Evolutionary conservation across 208 protist genomes (phyloP).

Genomic region (Entamoeba invadens): DNA sequence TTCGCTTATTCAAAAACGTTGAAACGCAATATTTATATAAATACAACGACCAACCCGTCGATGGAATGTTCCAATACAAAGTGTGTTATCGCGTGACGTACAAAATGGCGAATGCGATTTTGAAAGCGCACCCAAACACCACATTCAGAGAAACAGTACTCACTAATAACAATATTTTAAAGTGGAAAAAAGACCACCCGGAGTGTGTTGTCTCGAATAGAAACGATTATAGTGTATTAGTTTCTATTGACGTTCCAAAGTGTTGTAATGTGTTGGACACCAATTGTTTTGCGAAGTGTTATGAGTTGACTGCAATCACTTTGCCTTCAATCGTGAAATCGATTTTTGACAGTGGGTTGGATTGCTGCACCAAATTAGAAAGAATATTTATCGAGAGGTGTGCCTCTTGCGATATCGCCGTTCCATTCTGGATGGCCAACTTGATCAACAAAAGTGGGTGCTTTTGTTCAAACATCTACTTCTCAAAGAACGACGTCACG

Average conservation of each 20-base stretch:
- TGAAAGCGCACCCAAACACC: not conserved
- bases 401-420: not conserved
- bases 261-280: not conserved
- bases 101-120: not conserved
- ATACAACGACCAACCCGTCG: not conserved
- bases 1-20: not conserved
- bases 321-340: not conserved
- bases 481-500: not conserved
- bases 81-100: not conserved
- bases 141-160: not conserved
- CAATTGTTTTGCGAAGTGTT: not conserved
- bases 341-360: not conserved
- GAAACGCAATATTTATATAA: not conserved
- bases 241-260: not conserved
- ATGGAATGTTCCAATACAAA: not conserved
- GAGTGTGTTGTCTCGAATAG: not conserved
- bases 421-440: not conserved
- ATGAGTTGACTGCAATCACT: not conserved
- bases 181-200: not conserved
- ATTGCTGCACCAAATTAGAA: not conserved
- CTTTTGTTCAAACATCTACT: not conserved
- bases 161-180: not conserved
- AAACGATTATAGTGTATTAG: not conserved
- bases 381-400: not conserved
- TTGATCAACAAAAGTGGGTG: not conserved